These are phyloP conservation scores for Suillus bovinus DNA, from an alignment of 768 basidiomycete genomes.

Conservation along the genomic window DNA sequence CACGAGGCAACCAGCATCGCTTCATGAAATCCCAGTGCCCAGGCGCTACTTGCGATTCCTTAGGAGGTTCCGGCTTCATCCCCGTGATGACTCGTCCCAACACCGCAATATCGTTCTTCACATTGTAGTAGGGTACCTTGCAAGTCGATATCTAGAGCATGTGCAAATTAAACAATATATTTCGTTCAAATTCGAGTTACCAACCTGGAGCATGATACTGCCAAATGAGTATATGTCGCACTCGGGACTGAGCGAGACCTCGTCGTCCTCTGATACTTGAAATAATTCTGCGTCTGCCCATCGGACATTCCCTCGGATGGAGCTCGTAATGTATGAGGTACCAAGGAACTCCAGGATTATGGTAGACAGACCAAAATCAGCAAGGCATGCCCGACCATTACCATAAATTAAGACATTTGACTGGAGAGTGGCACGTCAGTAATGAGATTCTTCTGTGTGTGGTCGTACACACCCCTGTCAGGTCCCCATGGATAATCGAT, in stretches of 20 bases:
- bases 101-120: background rate
- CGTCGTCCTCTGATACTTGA: background rate
- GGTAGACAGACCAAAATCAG: constrained; percentile 38
- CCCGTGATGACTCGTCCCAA: background rate
- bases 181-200: background rate
- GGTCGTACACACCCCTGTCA: background rate
- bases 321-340: constrained; percentile 11
- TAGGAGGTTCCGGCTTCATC: background rate
- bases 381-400: background rate
- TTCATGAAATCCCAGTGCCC: background rate
- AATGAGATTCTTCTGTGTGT: background rate
- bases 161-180: background rate
- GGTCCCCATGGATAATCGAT: background rate
- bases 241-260: background rate
- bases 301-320: background rate
- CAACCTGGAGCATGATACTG: background rate
- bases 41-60: background rate
- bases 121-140: background rate
- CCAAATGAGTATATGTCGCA: background rate
- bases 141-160: background rate
- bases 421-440: background rate
- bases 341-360: constrained; percentile 36
- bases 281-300: background rate
- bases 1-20: too few species aligned
- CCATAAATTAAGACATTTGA: constrained; percentile 18